phyloP scores from a whole-genome alignment of 805 yeast genomes.

The Metschnikowia amazonensis region DNA sequence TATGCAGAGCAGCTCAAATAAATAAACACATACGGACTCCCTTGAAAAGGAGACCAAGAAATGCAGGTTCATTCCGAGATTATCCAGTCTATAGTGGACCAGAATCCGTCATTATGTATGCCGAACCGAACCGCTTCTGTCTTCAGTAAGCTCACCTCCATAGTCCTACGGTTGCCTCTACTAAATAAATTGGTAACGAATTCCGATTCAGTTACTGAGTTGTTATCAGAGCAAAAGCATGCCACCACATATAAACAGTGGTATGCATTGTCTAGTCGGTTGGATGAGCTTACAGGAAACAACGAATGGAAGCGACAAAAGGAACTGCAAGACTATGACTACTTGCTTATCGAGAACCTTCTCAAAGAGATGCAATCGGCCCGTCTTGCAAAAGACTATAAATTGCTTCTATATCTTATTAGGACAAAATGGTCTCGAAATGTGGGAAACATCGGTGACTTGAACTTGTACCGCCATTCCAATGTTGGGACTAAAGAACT shows the following conservation, averaged over 20 bases:
- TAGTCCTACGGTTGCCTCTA: conserved; percentile 12
- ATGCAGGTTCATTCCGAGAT: conserved; percentile 14
- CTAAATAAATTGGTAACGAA: conserved; percentile 12
- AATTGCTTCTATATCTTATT: conserved; percentile 63
- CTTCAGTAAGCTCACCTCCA: neutral
- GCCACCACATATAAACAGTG: conserved; percentile 56
- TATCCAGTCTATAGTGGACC: conserved; percentile 14
- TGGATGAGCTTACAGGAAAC: conserved; percentile 64
- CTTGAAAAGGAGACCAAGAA: neutral
- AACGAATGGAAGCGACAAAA: conserved; percentile 67
- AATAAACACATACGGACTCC: neutral
- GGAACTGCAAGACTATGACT: conserved; percentile 71
- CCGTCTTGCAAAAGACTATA: conserved; percentile 53
- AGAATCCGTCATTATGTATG: conserved; percentile 14
- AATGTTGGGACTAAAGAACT: conserved; percentile 81
- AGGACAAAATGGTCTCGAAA: conserved; percentile 84
- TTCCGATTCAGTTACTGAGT: neutral
- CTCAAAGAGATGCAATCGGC: conserved; percentile 57
- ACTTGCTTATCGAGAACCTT: conserved; percentile 50
- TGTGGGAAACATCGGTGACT: conserved; percentile 82
- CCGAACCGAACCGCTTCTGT: conserved; percentile 7
- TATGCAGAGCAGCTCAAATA: neutral
- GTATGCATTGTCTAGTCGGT: conserved; percentile 56
- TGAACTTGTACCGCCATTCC: conserved; percentile 69
- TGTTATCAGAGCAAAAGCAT: conserved; percentile 28